These are phyloP conservation scores for Glycine tomentella DNA, from an alignment of 306 rosid species.

Conservation along the genomic window DNA sequence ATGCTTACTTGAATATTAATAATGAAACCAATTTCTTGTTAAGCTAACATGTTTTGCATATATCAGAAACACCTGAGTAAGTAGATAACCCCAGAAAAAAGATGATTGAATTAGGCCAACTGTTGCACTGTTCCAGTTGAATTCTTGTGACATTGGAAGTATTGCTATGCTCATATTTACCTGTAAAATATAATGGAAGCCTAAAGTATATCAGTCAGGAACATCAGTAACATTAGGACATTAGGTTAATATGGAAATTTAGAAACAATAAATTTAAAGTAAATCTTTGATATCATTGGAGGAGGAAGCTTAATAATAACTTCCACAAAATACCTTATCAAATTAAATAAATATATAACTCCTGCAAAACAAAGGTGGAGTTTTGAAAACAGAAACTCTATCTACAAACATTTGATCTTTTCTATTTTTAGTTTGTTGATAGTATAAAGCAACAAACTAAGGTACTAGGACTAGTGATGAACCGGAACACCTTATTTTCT, in stretches of 20 bases:
- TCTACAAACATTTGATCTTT: not conserved
- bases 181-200: constrained; percentile 50
- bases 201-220: constrained; percentile 13
- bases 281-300: not conserved
- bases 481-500: not conserved
- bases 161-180: constrained; percentile 99
- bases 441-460: not conserved
- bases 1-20: constrained; percentile 28
- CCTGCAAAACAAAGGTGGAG: not conserved
- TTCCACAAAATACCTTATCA: not conserved
- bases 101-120: constrained; percentile 97
- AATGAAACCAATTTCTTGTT: constrained; percentile 16
- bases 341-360: not conserved
- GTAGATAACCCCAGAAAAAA: constrained; percentile 97
- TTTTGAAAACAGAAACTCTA: constrained; percentile 16
- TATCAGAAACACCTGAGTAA: constrained; percentile 79
- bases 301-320: not conserved
- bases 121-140: constrained; percentile 93
- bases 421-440: not conserved
- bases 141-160: constrained; percentile 94
- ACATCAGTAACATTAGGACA: not conserved
- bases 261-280: constrained; percentile 28
- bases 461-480: constrained; percentile 6
- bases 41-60: constrained; percentile 20
- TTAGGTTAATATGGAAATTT: not conserved